Evolutionary conservation across 768 basidiomycete species (phyloP).

Genomic region (Mycena epipterygia): DNA sequence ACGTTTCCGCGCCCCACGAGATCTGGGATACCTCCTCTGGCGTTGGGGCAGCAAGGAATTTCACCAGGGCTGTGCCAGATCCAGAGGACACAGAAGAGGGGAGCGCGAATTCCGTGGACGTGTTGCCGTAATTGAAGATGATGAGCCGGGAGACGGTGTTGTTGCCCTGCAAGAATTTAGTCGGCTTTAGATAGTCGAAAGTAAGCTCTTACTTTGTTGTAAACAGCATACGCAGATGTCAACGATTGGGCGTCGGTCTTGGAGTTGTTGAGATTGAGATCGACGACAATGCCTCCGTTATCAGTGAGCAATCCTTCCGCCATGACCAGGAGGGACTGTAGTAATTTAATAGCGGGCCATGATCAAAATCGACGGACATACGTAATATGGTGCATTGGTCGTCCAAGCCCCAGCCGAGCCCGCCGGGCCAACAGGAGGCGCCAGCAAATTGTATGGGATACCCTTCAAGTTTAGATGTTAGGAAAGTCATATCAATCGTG

Average conservation of each 20-base stretch:
- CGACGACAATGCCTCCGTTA: constrained; percentile 59
- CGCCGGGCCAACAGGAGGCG: constrained; percentile 54
- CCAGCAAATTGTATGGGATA: constrained; percentile 65
- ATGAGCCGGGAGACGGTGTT: constrained; percentile 58
- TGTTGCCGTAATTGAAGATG: constrained; percentile 66
- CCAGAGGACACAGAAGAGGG: constrained; percentile 45
- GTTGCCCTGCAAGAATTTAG: too few species aligned
- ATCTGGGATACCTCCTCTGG: constrained; percentile 67
- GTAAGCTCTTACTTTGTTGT: too few species aligned
- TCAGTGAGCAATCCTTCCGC: constrained; percentile 58
- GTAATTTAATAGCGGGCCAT: background rate
- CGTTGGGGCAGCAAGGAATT: constrained; percentile 62
- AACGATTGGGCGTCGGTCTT: constrained; percentile 52
- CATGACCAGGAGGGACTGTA: constrained; percentile 55
- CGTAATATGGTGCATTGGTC: constrained; percentile 65
- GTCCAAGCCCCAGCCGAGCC: constrained; percentile 57
- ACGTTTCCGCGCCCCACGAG: constrained; percentile 72
- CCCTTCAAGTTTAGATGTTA: constrained; percentile 43
- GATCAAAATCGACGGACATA: background rate
- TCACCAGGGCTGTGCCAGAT: constrained; percentile 47
- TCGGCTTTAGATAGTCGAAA: too few species aligned
- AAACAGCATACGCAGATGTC: constrained; percentile 69
- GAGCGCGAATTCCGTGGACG: constrained; percentile 57
- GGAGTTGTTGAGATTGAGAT: constrained; percentile 60
- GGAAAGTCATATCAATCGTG: background rate